A percentile compares a stretch with the other conserved stretches of the same genome.
Conservation (phyloP, 2,329 filamentous ascomycete species). For the Byssochlamys sp. region DNA sequence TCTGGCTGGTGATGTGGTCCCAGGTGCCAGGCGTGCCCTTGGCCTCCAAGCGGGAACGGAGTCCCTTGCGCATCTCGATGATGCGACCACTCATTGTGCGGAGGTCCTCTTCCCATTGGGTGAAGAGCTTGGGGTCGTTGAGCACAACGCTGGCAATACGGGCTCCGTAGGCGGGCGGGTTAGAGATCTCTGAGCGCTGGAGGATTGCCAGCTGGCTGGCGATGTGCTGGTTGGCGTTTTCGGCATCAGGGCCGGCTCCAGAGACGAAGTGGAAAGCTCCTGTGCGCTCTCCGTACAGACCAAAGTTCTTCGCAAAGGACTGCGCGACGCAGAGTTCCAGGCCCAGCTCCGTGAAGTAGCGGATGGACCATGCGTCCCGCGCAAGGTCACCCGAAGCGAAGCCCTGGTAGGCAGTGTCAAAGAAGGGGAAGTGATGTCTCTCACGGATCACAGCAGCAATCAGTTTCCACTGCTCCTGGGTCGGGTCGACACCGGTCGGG, state of each 20-base stretch:
- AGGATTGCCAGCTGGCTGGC: conserved; percentile 84
- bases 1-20: conserved; percentile 97
- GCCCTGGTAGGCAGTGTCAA: conserved; percentile 94
- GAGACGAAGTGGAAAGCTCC: conserved; percentile 94
- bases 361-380: conserved; percentile 81
- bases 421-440: conserved; percentile 90
- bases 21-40: conserved; percentile 79
- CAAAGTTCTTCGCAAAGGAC: conserved; percentile 59
- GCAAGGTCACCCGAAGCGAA: conserved; percentile 86
- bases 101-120: conserved; percentile 86
- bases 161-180: conserved; percentile 88
- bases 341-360: conserved; percentile 87
- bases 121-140: conserved; percentile 71
- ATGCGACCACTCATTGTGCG: conserved; percentile 92
- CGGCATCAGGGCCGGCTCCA: conserved; percentile 57
- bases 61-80: conserved; percentile 72
- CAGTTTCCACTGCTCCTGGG: conserved; percentile 85
- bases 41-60: conserved; percentile 72
- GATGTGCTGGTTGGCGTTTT: conserved; percentile 53
- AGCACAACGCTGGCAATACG: conserved; percentile 76
- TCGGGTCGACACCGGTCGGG: conserved; percentile 92
- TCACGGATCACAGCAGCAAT: conserved; percentile 66
- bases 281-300: conserved; percentile 89
- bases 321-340: conserved; percentile 57
- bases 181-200: conserved; percentile 94